phyloP scores from a whole-genome alignment of 1,284 basidiomycete genomes.

The Malassezia sympodialis region DNA sequence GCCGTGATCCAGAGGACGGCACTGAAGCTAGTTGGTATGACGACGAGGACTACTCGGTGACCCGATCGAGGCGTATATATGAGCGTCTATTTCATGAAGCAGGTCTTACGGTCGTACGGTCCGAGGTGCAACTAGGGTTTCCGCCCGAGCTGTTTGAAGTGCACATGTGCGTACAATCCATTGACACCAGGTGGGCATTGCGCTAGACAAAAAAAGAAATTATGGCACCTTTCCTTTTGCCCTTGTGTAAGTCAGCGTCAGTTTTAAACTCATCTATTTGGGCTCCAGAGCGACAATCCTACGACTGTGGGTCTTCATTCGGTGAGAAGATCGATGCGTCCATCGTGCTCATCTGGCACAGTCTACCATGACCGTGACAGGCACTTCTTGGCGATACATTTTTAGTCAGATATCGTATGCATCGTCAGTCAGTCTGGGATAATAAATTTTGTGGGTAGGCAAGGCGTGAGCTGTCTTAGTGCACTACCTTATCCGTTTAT shows the following conservation, averaged over 20 bases:
- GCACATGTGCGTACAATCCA: conserved; percentile 31
- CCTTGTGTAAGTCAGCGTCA: too few relatives aligned
- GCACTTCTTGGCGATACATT: not conserved
- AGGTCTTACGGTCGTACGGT: conserved; percentile 33
- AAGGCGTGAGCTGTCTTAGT: too few relatives aligned
- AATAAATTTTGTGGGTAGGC: not conserved
- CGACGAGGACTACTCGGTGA: conserved; percentile 45
- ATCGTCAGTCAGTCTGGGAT: not conserved
- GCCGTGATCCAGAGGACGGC: conserved; percentile 37
- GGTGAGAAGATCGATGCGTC: conserved; percentile 16
- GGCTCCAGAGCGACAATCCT: conserved; percentile 7
- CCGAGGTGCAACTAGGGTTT: conserved; percentile 38
- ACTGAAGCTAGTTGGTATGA: conserved; percentile 42
- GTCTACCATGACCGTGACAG: not conserved
- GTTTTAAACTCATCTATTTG: conserved; percentile 15
- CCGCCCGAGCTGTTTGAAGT: conserved; percentile 45
- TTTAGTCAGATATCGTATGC: not conserved
- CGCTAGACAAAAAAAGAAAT: conserved; percentile 3
- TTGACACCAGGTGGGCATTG: conserved; percentile 17
- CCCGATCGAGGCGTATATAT: conserved; percentile 37
- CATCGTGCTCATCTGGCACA: not conserved
- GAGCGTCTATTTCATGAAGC: conserved; percentile 41
- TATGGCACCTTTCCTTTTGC: too few relatives aligned
- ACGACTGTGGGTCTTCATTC: conserved; percentile 18
- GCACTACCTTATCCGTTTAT: not conserved